Percentiles rank a stretch among this genome's conserved stretches.
Conservation (phyloP, 305 asterid genomes). For the Rubia peregrina region DNA sequence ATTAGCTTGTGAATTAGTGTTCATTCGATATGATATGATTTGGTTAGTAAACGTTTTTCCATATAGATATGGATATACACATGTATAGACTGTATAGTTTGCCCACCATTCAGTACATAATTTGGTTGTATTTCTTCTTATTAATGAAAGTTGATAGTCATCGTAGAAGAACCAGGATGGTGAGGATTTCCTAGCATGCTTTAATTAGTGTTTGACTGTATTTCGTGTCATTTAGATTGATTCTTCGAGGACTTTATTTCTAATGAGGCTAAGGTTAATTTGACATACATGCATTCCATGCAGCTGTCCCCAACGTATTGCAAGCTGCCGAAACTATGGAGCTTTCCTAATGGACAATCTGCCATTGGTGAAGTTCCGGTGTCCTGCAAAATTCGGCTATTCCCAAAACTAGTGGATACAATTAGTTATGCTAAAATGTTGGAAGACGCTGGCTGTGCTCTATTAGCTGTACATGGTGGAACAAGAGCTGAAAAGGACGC, state of each 20-base stretch:
- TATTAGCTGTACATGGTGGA: slow-evolving; percentile 91
- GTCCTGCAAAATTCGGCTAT: slow-evolving; percentile 83
- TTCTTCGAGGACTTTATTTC: not conserved
- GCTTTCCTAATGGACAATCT: slow-evolving; percentile 97
- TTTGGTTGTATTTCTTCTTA: too few relatives aligned
- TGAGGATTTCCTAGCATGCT: not conserved
- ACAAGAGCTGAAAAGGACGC: slow-evolving; percentile 89
- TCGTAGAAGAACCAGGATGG: too few relatives aligned
- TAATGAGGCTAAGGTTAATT: not conserved
- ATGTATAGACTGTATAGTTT: not conserved
- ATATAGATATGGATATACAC: not conserved
- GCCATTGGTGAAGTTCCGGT: slow-evolving; percentile 74
- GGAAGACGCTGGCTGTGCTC: slow-evolving; percentile 92
- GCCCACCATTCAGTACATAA: not conserved
- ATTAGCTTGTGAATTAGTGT: not conserved
- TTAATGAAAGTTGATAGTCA: too few relatives aligned
- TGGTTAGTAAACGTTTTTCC: not conserved
- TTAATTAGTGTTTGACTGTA: not conserved
- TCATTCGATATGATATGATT: not conserved
- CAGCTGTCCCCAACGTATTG: slow-evolving; percentile 98
- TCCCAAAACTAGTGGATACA: slow-evolving; percentile 65
- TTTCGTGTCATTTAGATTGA: not conserved
- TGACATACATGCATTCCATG: not conserved
- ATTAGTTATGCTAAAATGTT: slow-evolving; percentile 78
- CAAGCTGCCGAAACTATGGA: slow-evolving; percentile 76